These are phyloP conservation scores for Colletotrichum lindemuthianum DNA, from an alignment of 2,329 filamentous ascomycete species.

Conservation along the genomic window DNA sequence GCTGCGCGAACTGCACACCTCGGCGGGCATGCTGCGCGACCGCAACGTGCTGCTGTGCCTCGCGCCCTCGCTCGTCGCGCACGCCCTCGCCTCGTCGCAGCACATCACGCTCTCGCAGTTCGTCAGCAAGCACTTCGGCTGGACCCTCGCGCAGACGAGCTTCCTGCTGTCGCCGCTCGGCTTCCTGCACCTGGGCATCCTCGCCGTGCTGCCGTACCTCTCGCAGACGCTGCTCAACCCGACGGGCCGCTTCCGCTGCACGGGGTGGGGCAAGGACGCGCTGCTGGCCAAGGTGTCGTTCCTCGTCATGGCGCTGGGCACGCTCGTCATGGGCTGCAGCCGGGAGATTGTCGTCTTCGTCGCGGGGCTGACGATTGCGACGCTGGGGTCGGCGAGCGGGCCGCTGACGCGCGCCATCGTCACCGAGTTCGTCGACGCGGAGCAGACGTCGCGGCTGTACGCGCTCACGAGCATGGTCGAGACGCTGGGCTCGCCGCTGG, in stretches of 20 bases:
- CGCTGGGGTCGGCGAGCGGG: slow-evolving; percentile 50
- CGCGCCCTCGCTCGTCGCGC: slow-evolving; percentile 50
- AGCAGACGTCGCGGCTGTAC: slow-evolving; percentile 53
- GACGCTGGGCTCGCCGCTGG: slow-evolving; percentile 51
- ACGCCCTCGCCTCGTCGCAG: slow-evolving; percentile 48
- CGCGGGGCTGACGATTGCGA: slow-evolving; percentile 48
- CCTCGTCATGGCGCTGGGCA: slow-evolving; percentile 44
- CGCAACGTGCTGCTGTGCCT: slow-evolving; percentile 50
- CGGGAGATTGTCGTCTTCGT: slow-evolving; percentile 47
- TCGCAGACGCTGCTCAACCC: slow-evolving; percentile 42
- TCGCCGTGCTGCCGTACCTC: slow-evolving; percentile 49
- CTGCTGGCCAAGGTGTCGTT: slow-evolving; percentile 48
- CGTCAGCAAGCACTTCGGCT: slow-evolving; percentile 56
- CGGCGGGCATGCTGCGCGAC: slow-evolving; percentile 48
- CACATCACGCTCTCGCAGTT: slow-evolving; percentile 51
- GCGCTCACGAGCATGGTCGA: slow-evolving; percentile 53
- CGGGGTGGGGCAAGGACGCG: slow-evolving; percentile 50
- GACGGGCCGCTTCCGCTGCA: slow-evolving; percentile 44
- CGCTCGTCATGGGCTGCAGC: slow-evolving; percentile 48
- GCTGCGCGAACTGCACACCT: slow-evolving; percentile 45
- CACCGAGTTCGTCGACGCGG: slow-evolving; percentile 49
- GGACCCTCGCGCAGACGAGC: slow-evolving; percentile 53
- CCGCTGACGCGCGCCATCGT: slow-evolving; percentile 53
- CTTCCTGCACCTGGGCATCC: slow-evolving; percentile 49
- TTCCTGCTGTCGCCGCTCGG: slow-evolving; percentile 54